phyloP scores from a whole-genome alignment of 768 basidiomycete genomes.

The Krasilnikovozyma curviuscula region DNA sequence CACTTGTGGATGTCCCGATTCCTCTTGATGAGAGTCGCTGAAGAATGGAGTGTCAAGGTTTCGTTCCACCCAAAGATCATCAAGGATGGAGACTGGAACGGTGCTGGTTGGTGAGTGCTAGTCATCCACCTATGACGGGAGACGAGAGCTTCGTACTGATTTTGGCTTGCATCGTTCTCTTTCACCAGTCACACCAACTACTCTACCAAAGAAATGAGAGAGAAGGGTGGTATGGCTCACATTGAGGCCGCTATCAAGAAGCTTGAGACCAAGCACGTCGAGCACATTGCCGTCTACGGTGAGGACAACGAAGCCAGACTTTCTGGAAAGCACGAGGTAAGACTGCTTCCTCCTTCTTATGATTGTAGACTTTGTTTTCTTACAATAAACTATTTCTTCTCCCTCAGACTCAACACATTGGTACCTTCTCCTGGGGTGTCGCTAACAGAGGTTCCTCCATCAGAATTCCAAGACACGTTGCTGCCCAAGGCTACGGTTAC shows the following conservation, averaged over 20 bases:
- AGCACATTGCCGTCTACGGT: constrained; percentile 31
- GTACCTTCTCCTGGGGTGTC: constrained; percentile 76
- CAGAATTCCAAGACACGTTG: constrained; percentile 86
- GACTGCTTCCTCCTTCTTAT: background rate
- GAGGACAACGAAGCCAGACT: constrained; percentile 93
- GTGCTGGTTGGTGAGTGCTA: constrained; percentile 92
- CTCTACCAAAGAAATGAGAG: constrained; percentile 85
- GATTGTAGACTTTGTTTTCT: too few relatives aligned
- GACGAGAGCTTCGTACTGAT: too few relatives aligned
- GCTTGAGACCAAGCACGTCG: constrained; percentile 56
- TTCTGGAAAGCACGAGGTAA: constrained; percentile 79
- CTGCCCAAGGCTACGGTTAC: constrained; percentile 66
- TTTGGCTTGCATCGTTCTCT: background rate
- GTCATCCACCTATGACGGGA: too few relatives aligned
- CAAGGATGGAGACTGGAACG: constrained; percentile 85
- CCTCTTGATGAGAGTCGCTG: constrained; percentile 84
- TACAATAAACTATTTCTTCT: background rate
- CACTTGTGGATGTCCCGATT: constrained; percentile 99
- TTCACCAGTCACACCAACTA: constrained; percentile 64
- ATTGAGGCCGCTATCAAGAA: constrained; percentile 91
- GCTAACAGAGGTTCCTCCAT: constrained; percentile 95
- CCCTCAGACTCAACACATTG: constrained; percentile 74
- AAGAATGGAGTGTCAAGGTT: constrained; percentile 87
- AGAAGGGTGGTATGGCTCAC: constrained; percentile 72
- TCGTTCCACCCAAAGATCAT: constrained; percentile 99